Evolutionary conservation across 495 filamentous ascomycete genomes (phyloP).

Genomic region (Neurospora sublineolata): DNA sequence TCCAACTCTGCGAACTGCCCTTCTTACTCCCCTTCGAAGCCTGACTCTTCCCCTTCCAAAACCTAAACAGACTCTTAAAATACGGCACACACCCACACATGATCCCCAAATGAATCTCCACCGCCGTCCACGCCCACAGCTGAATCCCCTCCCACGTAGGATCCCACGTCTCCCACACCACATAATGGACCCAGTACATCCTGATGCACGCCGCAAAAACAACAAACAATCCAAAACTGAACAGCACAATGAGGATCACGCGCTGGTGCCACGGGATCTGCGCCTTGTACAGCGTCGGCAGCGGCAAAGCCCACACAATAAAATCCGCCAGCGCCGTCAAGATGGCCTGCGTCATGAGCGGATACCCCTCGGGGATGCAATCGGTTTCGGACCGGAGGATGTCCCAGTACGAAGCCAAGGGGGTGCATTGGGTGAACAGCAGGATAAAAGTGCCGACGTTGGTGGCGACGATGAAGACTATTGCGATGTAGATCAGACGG

Average conservation of each 20-base stretch:
- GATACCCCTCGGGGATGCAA: slow-evolving; percentile 18
- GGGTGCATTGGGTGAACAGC: slow-evolving; percentile 24
- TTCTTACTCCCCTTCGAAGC: background rate
- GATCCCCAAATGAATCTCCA: slow-evolving; percentile 32
- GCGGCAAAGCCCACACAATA: slow-evolving; percentile 29
- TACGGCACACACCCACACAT: slow-evolving; percentile 31
- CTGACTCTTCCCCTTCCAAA: slow-evolving; percentile 4
- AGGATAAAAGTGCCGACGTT: slow-evolving; percentile 19
- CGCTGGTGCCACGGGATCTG: slow-evolving; percentile 15
- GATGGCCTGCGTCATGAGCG: slow-evolving; percentile 13
- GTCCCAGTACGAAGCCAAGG: slow-evolving; percentile 27
- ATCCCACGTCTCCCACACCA: slow-evolving; percentile 21
- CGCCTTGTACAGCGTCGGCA: slow-evolving; percentile 23
- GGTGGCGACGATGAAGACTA: slow-evolving; percentile 14
- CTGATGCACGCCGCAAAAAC: slow-evolving; percentile 13
- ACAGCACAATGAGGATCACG: slow-evolving; percentile 14
- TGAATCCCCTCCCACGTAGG: slow-evolving; percentile 29
- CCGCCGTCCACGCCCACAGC: slow-evolving; percentile 29
- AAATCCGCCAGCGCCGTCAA: slow-evolving; percentile 28
- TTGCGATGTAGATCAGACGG: slow-evolving; percentile 15
- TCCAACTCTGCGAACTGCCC: background rate
- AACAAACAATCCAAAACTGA: slow-evolving; percentile 15
- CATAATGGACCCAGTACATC: slow-evolving; percentile 17
- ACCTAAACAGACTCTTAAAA: slow-evolving; percentile 22
- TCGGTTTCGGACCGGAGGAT: slow-evolving; percentile 1